A percentile compares a stretch with the other conserved stretches of the same genome.
phyloP scores from a whole-genome alignment of 2,329 filamentous ascomycete species.

The Fusarium begoniae region DNA sequence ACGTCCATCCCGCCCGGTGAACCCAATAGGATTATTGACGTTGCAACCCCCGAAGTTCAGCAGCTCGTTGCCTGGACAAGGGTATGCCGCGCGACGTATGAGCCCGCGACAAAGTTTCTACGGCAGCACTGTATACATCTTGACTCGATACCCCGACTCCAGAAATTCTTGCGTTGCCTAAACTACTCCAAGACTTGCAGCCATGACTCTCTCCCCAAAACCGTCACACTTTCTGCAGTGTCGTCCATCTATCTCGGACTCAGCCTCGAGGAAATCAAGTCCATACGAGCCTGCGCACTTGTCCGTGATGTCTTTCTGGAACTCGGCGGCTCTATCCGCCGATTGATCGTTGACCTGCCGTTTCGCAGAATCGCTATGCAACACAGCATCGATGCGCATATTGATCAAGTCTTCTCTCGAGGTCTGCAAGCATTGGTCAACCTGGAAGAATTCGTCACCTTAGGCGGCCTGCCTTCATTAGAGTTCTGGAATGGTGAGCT shows the following conservation, averaged over 20 bases:
- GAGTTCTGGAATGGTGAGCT: constrained; percentile 21
- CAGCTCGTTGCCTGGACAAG: constrained; percentile 16
- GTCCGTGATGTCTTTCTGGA: constrained; percentile 8
- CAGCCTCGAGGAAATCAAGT: not conserved
- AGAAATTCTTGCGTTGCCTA: constrained; percentile 1
- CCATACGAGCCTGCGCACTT: not conserved
- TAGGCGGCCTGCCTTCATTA: constrained; percentile 11
- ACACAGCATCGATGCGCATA: not conserved
- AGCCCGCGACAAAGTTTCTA: constrained; percentile 1
- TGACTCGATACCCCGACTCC: not conserved
- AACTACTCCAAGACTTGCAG: not conserved
- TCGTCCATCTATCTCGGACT: constrained; percentile 26
- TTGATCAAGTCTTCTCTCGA: not conserved
- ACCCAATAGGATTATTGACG: constrained; percentile 6
- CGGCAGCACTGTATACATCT: constrained; percentile 22
- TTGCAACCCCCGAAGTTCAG: constrained; percentile 10
- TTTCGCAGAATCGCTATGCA: constrained; percentile 9
- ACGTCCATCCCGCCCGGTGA: not conserved
- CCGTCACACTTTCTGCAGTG: not conserved
- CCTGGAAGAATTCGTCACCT: constrained; percentile 23
- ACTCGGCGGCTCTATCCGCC: constrained; percentile 13
- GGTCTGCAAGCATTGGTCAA: constrained; percentile 9
- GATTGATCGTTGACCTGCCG: constrained; percentile 23
- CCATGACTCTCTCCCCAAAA: not conserved
- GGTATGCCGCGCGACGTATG: constrained; percentile 27